Percentiles rank a stretch among this genome's conserved stretches.
Conservation (phyloP, 139 green algal genomes). For the Mesotaenium endlicherianum region DNA sequence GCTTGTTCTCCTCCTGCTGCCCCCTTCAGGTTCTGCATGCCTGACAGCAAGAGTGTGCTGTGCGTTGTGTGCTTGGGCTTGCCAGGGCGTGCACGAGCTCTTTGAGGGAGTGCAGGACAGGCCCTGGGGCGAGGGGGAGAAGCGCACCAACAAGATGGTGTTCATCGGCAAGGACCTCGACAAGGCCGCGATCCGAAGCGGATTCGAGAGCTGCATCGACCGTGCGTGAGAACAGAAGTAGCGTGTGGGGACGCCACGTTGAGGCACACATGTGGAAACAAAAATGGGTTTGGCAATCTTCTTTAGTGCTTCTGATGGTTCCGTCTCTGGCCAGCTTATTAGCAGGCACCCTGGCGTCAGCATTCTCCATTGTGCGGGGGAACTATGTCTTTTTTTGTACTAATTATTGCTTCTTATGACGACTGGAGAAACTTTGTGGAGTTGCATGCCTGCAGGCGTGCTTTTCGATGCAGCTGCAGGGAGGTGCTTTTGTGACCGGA, state of each 20-base stretch:
- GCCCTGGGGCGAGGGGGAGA: slow-evolving; percentile 73
- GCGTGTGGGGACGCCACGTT: background rate
- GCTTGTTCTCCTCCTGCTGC: no score
- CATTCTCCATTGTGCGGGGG: no score
- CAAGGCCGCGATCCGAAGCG: slow-evolving; percentile 69
- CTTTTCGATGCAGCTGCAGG: no score
- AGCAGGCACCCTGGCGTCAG: no score
- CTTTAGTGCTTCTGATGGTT: background rate
- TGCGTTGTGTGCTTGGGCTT: background rate
- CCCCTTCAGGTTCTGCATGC: no score
- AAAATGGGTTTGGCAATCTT: background rate
- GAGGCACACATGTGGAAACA: background rate
- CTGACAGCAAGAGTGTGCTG: no score
- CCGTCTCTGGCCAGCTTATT: no score
- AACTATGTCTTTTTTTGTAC: no score
- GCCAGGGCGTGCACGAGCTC: slow-evolving; percentile 85
- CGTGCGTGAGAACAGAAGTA: background rate
- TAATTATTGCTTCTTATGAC: no score
- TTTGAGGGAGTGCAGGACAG: slow-evolving; percentile 86
- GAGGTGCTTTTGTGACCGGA: no score
- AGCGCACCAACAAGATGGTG: slow-evolving; percentile 75
- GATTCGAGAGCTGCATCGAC: slow-evolving; percentile 77
- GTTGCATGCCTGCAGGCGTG: no score
- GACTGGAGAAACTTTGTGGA: no score
- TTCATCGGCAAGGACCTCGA: slow-evolving; percentile 95